Conservation (phyloP, 352 stramenopile genomes). For the Phytophthora fragariaefolia region DNA sequence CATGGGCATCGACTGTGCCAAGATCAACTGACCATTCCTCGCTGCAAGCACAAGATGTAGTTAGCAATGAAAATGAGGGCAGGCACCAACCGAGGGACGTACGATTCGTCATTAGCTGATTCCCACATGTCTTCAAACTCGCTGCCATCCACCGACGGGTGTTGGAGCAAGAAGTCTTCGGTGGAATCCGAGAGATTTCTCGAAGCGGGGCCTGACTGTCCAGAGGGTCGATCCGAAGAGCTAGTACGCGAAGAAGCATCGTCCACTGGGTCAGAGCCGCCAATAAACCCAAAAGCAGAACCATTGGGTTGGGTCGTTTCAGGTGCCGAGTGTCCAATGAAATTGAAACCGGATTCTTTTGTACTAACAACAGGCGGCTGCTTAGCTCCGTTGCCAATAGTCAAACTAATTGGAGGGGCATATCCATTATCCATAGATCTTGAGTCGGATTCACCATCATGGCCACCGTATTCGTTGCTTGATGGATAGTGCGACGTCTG, state of each 20-base stretch:
- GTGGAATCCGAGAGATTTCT: slow-evolving; percentile 43
- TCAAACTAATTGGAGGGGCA: slow-evolving; percentile 38
- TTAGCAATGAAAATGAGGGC: slow-evolving; percentile 2
- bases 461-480: slow-evolving; percentile 60
- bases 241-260: slow-evolving; percentile 54
- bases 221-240: slow-evolving; percentile 53
- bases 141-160: slow-evolving; percentile 50
- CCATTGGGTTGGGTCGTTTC: slow-evolving; percentile 28
- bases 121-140: slow-evolving; percentile 84
- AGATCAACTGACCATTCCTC: slow-evolving; percentile 81
- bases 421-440: slow-evolving; percentile 63
- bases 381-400: slow-evolving; percentile 34
- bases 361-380: slow-evolving; percentile 28
- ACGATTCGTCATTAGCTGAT: slow-evolving; percentile 75
- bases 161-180: slow-evolving; percentile 69
- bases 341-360: slow-evolving; percentile 41
- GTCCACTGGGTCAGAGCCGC: slow-evolving; percentile 45
- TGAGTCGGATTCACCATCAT: slow-evolving; percentile 58
- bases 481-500: slow-evolving; percentile 56
- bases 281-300: slow-evolving; percentile 88
- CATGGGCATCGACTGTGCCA: slow-evolving; percentile 43
- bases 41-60: slow-evolving; percentile 37
- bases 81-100: slow-evolving; percentile 28
- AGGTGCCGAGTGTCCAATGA: slow-evolving; percentile 30
- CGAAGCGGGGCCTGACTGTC: slow-evolving; percentile 43